Base-by-base conservation (phyloP, 2,329 filamentous ascomycete species). In the Diplodia sapinea region DNA sequence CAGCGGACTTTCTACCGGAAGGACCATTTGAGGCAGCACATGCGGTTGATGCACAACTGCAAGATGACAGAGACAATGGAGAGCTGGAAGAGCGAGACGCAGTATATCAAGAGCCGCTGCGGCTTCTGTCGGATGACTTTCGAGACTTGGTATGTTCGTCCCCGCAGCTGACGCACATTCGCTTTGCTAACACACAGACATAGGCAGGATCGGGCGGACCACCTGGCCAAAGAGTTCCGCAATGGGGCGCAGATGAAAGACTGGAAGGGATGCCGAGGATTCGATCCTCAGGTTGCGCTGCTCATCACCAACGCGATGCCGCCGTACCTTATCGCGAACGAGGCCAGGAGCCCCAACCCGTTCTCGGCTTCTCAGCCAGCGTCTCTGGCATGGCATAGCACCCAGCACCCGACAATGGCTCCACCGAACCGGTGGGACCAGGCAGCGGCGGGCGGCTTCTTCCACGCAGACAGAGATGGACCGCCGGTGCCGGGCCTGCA, bases 1-100 rank as follows among this genome's bases (percentile, higher is more conserved):
- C 89, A 91, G 71, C 84, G 87, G 43, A 88, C 85, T 0, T 89
- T 88, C 74, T 88, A 86, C 72, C 80, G 87, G 31, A 88, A 88
- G 74, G 87, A 89, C 71, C 87, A 89, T 72, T 80, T 89, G 13
- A 83, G 86, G 61, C 87, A 89, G 72, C 87, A 89, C 74, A 76
- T 88, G 38, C 82, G 86, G 43, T 77, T 88, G 65, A 87, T 88
- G 81, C 87, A 89, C 72, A 81, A 82, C 69, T 84, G 83, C 71
- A 91, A 90, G 70, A 83, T 87, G 74, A 80, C 88, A 82, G 72
- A 79, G 79, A 74, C 81, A 79, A 89, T 87, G 89, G 71, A 93
- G 85, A 87, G 86, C 47, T 89, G 87, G 87, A 86, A 86, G 73
- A 84, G 84, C 33, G 82, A 83, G 61, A 84, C 83, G 4, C 82